These are phyloP conservation scores for Ogataea ganodermae DNA, from an alignment of 805 yeast species.

Conservation along the genomic window DNA sequence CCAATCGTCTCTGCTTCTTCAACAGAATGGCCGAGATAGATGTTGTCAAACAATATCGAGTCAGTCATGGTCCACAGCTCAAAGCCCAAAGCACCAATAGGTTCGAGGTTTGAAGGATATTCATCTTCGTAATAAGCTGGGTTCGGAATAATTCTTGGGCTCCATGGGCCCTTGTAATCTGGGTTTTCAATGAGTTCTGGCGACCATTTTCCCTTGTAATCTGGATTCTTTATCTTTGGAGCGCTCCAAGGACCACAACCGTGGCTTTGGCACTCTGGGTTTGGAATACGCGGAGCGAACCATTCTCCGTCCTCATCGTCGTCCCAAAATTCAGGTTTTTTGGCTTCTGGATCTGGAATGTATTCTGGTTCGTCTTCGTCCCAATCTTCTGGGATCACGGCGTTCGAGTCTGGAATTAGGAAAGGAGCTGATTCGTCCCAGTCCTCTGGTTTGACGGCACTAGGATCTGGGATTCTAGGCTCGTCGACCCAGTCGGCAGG, in stretches of 20 bases:
- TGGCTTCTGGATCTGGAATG: slow-evolving; percentile 68
- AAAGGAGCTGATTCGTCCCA: slow-evolving; percentile 78
- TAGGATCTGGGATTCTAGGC: slow-evolving; percentile 66
- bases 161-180: slow-evolving; percentile 77
- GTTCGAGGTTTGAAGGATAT: slow-evolving; percentile 60
- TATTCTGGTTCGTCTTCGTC: slow-evolving; percentile 59
- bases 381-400: slow-evolving; percentile 78
- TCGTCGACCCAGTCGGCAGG: slow-evolving; percentile 87
- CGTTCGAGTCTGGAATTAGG: slow-evolving; percentile 66
- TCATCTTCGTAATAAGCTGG: slow-evolving; percentile 66
- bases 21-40: slow-evolving; percentile 83
- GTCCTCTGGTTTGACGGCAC: slow-evolving; percentile 70
- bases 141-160: slow-evolving; percentile 63
- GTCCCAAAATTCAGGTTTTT: slow-evolving; percentile 79
- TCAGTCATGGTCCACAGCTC: slow-evolving; percentile 88
- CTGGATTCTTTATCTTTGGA: slow-evolving; percentile 66
- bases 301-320: slow-evolving; percentile 89
- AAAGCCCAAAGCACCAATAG: slow-evolving; percentile 80
- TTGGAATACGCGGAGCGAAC: slow-evolving; percentile 67
- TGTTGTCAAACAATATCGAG: slow-evolving; percentile 75
- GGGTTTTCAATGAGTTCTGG: slow-evolving; percentile 75
- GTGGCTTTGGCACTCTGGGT: slow-evolving; percentile 68
- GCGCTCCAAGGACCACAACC: slow-evolving; percentile 87
- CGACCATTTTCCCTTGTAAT: slow-evolving; percentile 76
- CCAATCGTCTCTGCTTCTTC: slow-evolving; percentile 84